A percentile compares a stretch with the other conserved stretches of the same genome.
These are phyloP conservation scores for Penicillium paxilli DNA, from an alignment of 495 filamentous ascomycete genomes.

Conservation along the genomic window DNA sequence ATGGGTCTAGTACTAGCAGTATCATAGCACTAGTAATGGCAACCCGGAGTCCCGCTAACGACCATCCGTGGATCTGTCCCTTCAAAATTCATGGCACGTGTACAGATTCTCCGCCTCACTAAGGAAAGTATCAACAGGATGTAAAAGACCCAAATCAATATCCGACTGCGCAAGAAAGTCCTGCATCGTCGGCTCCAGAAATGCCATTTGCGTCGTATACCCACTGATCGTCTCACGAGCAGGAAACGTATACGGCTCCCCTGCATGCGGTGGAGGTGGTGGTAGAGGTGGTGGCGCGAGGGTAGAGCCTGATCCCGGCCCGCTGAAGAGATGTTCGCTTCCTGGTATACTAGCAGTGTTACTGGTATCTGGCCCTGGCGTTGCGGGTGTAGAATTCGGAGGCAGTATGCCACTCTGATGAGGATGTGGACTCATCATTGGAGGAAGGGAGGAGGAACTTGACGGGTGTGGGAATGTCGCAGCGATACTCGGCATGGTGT, in stretches of 20 bases:
- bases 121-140: constrained; percentile 44
- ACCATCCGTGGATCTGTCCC: not conserved
- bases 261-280: not conserved
- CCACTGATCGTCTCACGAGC: constrained; percentile 19
- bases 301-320: no score
- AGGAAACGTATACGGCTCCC: constrained; percentile 15
- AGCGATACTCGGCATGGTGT: not conserved
- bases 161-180: constrained; percentile 46
- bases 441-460: not conserved
- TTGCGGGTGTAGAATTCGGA: not conserved
- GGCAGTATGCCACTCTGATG: not conserved
- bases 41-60: no score
- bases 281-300: not conserved
- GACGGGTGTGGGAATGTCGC: not conserved
- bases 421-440: not conserved
- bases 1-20: no score
- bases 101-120: constrained; percentile 41
- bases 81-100: constrained; percentile 33
- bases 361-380: not conserved
- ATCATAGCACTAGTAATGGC: not conserved
- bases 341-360: not conserved
- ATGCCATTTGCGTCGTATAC: constrained; percentile 46
- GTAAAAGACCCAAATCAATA: constrained; percentile 39
- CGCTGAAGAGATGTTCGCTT: constrained; percentile 4
- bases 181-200: constrained; percentile 48